phyloP scores from a whole-genome alignment of 78 protist species.

The Dictyostelium purpureum region DNA sequence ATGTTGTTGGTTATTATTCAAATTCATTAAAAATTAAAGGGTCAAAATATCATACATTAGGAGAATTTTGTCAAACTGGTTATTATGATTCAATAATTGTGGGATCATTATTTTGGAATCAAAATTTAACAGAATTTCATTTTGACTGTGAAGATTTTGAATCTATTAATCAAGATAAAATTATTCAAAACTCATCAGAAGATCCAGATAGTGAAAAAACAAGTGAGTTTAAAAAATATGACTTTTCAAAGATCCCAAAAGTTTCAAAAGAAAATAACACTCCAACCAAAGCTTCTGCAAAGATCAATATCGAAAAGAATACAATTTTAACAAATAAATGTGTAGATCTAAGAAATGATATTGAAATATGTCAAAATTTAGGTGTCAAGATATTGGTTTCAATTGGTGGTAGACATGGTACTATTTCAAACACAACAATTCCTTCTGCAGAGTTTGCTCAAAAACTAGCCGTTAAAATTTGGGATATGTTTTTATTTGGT shows the following conservation, averaged over 20 bases:
- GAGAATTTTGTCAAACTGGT: neutral
- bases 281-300: neutral
- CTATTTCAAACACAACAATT: neutral
- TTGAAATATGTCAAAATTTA: neutral
- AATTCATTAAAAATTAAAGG: neutral
- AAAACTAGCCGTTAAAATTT: neutral
- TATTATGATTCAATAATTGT: neutral
- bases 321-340: neutral
- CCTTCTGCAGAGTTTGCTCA: neutral
- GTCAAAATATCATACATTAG: neutral
- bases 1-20: slow-evolving; percentile 10
- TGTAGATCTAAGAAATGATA: neutral
- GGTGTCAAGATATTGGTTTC: neutral
- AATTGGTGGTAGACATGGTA: neutral
- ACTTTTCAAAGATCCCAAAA: no score
- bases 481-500: slow-evolving; percentile 29
- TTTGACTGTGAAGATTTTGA: slow-evolving; percentile 1
- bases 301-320: slow-evolving; percentile 6
- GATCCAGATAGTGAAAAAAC: neutral
- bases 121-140: slow-evolving; percentile 2
- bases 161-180: neutral
- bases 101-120: slow-evolving; percentile 6
- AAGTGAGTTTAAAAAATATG: neutral
- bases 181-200: neutral
- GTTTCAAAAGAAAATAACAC: no score